phyloP scores from a whole-genome alignment of 441 rosid genomes.

The Pelargonium cotyledonis region DNA sequence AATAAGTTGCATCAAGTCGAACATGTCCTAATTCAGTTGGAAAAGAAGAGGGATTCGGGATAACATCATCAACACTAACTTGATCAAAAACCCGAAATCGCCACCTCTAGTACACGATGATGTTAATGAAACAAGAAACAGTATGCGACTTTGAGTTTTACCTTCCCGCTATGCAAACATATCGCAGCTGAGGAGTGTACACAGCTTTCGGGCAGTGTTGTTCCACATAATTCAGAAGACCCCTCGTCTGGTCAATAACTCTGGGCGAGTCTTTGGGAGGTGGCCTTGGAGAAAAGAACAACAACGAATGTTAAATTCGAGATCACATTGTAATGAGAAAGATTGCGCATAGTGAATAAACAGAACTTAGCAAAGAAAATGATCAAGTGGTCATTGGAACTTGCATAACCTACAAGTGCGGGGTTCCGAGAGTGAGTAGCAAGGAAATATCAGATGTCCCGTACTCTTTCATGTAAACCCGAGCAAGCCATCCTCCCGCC shows the following conservation, averaged over 20 bases:
- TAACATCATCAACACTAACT: too few relatives aligned
- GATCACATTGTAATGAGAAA: not conserved
- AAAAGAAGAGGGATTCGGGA: too few relatives aligned
- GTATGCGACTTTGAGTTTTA: conserved; percentile 23
- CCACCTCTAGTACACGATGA: too few relatives aligned
- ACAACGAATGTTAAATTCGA: not conserved
- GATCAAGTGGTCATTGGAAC: not conserved
- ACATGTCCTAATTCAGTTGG: too few relatives aligned
- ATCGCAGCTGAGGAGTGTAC: conserved; percentile 63
- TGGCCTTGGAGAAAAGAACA: conserved; percentile 46
- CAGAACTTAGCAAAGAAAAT: too few relatives aligned
- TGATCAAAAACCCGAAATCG: too few relatives aligned
- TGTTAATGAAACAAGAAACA: not conserved
- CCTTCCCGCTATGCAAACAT: conserved; percentile 90
- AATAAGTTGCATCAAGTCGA: too few relatives aligned
- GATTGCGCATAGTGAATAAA: not conserved
- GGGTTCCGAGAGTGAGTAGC: conserved; percentile 89
- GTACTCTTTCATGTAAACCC: conserved; percentile 80
- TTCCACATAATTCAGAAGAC: conserved; percentile 72
- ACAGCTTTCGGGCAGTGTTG: conserved; percentile 66
- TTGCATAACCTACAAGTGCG: conserved; percentile 71
- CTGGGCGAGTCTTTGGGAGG: conserved; percentile 74
- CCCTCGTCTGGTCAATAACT: conserved; percentile 89
- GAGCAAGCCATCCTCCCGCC: conserved; percentile 97
- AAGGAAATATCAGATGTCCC: conserved; percentile 54